Base-by-base conservation (phyloP, 2,329 filamentous ascomycete genomes). In the Exutisphaerella laricina region DNA sequence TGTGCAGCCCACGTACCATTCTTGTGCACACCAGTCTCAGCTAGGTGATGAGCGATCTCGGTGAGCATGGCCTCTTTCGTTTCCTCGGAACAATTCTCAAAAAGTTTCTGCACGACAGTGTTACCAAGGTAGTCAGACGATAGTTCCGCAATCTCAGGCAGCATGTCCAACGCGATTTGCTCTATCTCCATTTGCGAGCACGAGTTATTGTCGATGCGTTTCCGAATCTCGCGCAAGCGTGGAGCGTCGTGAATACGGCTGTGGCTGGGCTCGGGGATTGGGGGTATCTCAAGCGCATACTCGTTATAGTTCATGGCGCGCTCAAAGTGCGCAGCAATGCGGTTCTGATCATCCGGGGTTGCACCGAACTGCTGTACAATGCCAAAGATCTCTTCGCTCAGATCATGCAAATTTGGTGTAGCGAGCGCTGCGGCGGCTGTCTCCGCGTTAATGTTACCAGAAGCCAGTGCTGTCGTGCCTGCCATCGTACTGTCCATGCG, bases 1-100 rank as follows among this genome's bases (percentile, higher is more conserved):
- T 98, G 92, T 1, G 92, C 92, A 41, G 92, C 92, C 92, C 92
- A 98, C 1, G 92, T 98, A 50, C 92, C 92, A 59, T 98, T 98
- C 78, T 98, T 98, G 76, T 98, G 92, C 5, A 96, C 82, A 57
- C 92, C 92, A 67, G 97, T 96, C 67, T 97, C 89, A 18, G 90
- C 88, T 63, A 97, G 78, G 62, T 96, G 89, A 45, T 90, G 89
- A 2, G 85, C 80, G 58, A 98, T 94, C 60, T 89, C 81, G 10
- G 72, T 68, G 45, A 98, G 73, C 92, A 98, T 97, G 43, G 85
- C 83, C 64, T 96, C 88, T 57, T 94, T 89, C 30, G 90, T 80
- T 30, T 80, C 73, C 63, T 97, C 90, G 0, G 88, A 92, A 70
- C 92, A 97, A 68, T 87, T 88, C 66, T 98, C 90, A 61, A 98